Evolutionary conservation across 2,329 filamentous ascomycete species (phyloP).

Genomic region (Trichothecium sympodiale): DNA sequence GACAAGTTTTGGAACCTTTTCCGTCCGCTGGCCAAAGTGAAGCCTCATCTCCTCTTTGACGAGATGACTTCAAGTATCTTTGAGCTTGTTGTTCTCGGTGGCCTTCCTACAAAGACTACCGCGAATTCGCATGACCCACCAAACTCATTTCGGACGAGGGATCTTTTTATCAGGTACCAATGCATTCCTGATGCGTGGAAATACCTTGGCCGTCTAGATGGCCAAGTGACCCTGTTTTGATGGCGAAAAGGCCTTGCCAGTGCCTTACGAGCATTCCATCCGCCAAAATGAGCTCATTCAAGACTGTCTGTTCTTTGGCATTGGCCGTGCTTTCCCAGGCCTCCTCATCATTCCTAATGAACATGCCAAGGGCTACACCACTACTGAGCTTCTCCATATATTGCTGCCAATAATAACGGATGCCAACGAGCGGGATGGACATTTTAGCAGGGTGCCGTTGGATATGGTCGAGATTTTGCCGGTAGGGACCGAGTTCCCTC

Average conservation of each 20-base stretch:
- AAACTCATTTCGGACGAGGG: constrained; percentile 30
- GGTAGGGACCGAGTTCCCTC: constrained; percentile 28
- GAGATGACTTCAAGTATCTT: constrained; percentile 19
- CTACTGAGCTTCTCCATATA: constrained; percentile 31
- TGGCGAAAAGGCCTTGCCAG: constrained; percentile 35
- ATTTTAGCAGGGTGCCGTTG: constrained; percentile 39
- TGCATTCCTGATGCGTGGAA: constrained; percentile 30
- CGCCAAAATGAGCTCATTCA: constrained; percentile 38
- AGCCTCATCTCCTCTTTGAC: constrained; percentile 15
- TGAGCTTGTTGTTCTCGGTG: constrained; percentile 24
- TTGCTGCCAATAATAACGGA: constrained; percentile 38
- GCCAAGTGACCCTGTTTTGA: constrained; percentile 33
- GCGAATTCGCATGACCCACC: constrained; percentile 25
- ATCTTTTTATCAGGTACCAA: constrained; percentile 31
- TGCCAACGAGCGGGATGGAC: constrained; percentile 37
- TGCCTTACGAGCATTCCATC: constrained; percentile 40
- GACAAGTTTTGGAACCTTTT: constrained; percentile 53
- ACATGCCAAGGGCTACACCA: constrained; percentile 22
- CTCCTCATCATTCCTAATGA: constrained; percentile 40
- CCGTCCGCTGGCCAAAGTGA: constrained; percentile 21
- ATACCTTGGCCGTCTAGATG: constrained; percentile 32
- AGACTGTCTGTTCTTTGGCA: constrained; percentile 48
- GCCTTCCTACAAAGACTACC: constrained; percentile 22
- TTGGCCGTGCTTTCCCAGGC: constrained; percentile 39
- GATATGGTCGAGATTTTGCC: constrained; percentile 41